These are phyloP conservation scores for Zizania latifolia DNA, from an alignment of 176 grass and related monocot species.

Conservation along the genomic window DNA sequence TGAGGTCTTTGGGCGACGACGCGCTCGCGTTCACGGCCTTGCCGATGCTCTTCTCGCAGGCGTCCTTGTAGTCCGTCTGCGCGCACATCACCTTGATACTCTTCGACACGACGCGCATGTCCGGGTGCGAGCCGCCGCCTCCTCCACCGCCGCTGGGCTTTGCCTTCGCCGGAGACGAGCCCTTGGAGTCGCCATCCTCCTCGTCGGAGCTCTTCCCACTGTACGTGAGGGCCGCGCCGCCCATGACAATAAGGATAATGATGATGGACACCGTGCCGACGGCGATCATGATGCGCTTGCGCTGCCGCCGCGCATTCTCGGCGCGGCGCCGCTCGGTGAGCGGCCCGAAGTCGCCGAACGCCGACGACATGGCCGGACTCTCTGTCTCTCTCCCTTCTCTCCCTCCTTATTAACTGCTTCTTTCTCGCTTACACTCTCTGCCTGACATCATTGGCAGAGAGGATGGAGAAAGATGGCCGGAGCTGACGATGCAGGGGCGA, in stretches of 20 bases:
- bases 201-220: constrained; percentile 21
- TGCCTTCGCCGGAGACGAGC: background rate
- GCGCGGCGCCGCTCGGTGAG: constrained; percentile 71
- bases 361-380: constrained; percentile 43
- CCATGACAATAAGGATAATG: constrained; percentile 43
- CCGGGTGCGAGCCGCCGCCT: background rate
- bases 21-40: constrained; percentile 48
- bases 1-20: constrained; percentile 50
- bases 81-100: constrained; percentile 48
- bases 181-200: background rate
- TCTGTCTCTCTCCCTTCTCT: background rate
- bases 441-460: constrained; percentile 56
- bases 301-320: constrained; percentile 53
- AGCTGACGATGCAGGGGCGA: constrained; percentile 27
- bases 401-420: constrained; percentile 6
- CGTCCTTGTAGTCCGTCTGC: constrained; percentile 51
- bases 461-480: constrained; percentile 44
- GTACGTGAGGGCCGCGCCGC: constrained; percentile 24
- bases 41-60: constrained; percentile 47
- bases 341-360: constrained; percentile 76
- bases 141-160: background rate
- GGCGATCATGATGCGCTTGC: constrained; percentile 49
- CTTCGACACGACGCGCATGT: constrained; percentile 37
- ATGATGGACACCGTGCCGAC: constrained; percentile 34
- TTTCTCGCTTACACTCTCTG: constrained; percentile 36